A percentile compares a stretch with the other conserved stretches of the same genome.
phyloP scores from a whole-genome alignment of 2,329 filamentous ascomycete species.

The Stemphylium vesicarium region DNA sequence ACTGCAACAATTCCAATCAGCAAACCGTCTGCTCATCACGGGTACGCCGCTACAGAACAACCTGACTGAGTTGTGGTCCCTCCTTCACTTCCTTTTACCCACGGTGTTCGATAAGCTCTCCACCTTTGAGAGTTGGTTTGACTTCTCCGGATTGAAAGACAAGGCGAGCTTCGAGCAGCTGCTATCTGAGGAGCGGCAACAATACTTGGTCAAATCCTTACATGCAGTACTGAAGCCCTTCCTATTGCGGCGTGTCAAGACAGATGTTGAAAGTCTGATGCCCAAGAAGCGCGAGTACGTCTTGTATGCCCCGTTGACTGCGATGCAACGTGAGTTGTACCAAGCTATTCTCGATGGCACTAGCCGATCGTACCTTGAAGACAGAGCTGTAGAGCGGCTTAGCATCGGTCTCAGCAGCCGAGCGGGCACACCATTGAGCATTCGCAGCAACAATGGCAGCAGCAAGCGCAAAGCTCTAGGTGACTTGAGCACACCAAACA shows the following conservation, averaged over 20 bases:
- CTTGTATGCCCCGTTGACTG: constrained; percentile 88
- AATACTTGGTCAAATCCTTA: constrained; percentile 82
- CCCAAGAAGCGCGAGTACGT: constrained; percentile 98
- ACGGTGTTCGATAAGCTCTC: constrained; percentile 93
- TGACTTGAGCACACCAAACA: constrained; percentile 60
- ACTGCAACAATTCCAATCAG: constrained; percentile 84
- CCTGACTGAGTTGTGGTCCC: constrained; percentile 89
- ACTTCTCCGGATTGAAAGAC: constrained; percentile 90
- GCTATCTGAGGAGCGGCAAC: constrained; percentile 77
- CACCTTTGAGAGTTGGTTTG: constrained; percentile 94
- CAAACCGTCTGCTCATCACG: constrained; percentile 89
- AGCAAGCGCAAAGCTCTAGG: constrained; percentile 64
- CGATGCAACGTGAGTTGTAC: constrained; percentile 90
- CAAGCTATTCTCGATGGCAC: constrained; percentile 69
- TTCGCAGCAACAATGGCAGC: constrained; percentile 53
- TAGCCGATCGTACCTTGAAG: constrained; percentile 68
- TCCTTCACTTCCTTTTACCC: constrained; percentile 91
- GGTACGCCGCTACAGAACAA: constrained; percentile 97
- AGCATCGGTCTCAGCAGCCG: constrained; percentile 51
- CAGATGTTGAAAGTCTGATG: constrained; percentile 88
- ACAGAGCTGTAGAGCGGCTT: constrained; percentile 73
- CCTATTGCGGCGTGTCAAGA: constrained; percentile 84
- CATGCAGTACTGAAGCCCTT: constrained; percentile 93
- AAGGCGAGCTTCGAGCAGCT: constrained; percentile 80
- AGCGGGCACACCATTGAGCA: constrained; percentile 57